Evolutionary conservation across 2,329 filamentous ascomycete genomes (phyloP).

Genomic region (Cercospora sp.): DNA sequence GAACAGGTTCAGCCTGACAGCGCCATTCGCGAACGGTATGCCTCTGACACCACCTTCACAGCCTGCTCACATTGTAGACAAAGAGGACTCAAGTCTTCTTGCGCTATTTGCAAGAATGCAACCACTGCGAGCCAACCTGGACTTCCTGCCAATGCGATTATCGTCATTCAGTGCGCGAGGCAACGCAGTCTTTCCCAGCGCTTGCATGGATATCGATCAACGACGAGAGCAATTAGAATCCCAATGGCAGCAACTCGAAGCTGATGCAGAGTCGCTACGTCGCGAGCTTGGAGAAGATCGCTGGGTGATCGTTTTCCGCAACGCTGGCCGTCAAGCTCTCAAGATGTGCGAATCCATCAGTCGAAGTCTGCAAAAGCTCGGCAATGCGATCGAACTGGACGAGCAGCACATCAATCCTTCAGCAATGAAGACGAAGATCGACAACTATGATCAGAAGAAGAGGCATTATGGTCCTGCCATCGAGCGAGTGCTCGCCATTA

Average conservation of each 20-base stretch:
- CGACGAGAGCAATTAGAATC: constrained; percentile 72
- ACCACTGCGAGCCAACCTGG: constrained; percentile 84
- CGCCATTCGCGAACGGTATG: constrained; percentile 55
- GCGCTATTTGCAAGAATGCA: constrained; percentile 95
- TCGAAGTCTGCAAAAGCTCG: constrained; percentile 78
- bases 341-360: constrained; percentile 98
- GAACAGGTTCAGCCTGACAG: constrained; percentile 68
- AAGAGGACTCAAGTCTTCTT: constrained; percentile 84
- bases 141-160: constrained; percentile 93
- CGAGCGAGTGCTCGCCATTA: constrained; percentile 84
- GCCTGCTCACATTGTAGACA: constrained; percentile 47
- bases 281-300: constrained; percentile 92
- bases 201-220: constrained; percentile 83
- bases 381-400: constrained; percentile 73
- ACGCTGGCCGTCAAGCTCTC: constrained; percentile 84
- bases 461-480: constrained; percentile 92
- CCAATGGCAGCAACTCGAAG: constrained; percentile 84
- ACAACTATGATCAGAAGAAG: constrained; percentile 93
- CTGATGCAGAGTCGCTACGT: constrained; percentile 83
- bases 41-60: constrained; percentile 51
- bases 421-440: constrained; percentile 75
- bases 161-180: constrained; percentile 82
- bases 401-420: constrained; percentile 71
- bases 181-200: constrained; percentile 77
- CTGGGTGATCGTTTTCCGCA: constrained; percentile 93